These are phyloP conservation scores for Fusarium xyrophilum DNA, from an alignment of 2,329 filamentous ascomycete genomes.

Conservation along the genomic window DNA sequence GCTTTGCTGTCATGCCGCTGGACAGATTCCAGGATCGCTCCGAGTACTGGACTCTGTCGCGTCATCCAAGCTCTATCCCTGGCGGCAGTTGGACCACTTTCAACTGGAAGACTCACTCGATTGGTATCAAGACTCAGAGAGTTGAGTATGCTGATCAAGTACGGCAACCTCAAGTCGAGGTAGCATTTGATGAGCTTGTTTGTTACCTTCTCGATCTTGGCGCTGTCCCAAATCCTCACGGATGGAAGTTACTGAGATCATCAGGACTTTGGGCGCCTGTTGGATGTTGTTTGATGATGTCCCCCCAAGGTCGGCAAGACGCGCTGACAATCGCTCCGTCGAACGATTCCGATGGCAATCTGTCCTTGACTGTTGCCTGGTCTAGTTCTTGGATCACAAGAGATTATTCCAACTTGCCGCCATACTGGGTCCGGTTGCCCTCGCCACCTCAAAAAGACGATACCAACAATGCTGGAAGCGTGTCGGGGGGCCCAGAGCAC, in stretches of 20 bases:
- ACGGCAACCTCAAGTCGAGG: conserved; percentile 60
- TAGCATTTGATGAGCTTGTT: conserved; percentile 65
- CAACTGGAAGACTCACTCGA: conserved; percentile 69
- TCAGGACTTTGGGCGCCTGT: conserved; percentile 67
- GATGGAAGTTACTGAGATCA: conserved; percentile 63
- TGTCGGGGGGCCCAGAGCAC: background rate
- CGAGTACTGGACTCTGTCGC: conserved; percentile 65
- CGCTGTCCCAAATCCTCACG: conserved; percentile 64
- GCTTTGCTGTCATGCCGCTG: conserved; percentile 68
- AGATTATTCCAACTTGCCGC: conserved; percentile 60
- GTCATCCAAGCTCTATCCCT: conserved; percentile 59
- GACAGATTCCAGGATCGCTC: conserved; percentile 60
- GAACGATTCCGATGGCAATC: conserved; percentile 66
- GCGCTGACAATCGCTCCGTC: conserved; percentile 62
- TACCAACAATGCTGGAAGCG: background rate
- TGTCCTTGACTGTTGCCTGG: conserved; percentile 66
- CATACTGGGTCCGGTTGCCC: conserved; percentile 64
- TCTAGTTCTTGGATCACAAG: conserved; percentile 60
- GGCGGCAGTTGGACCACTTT: conserved; percentile 71
- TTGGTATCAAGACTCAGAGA: conserved; percentile 67
- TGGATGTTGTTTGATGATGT: conserved; percentile 63
- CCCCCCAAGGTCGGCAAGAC: conserved; percentile 56
- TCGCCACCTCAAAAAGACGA: conserved; percentile 34
- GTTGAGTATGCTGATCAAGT: conserved; percentile 67
- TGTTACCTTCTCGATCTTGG: conserved; percentile 69